Base-by-base conservation (phyloP, 495 filamentous ascomycete species). In the Arthonia radiata region DNA sequence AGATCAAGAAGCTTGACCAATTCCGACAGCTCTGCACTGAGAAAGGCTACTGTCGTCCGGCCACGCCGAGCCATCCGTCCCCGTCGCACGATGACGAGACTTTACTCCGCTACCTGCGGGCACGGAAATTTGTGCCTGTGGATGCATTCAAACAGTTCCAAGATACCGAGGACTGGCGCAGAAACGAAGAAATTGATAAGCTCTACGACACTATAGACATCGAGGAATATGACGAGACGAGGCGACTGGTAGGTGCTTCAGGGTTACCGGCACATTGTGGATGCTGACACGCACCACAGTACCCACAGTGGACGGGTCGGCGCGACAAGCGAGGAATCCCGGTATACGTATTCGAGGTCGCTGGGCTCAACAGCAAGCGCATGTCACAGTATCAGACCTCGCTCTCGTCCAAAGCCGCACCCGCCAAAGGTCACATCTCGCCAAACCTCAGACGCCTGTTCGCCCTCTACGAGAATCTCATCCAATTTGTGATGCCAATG, bases 301-400 rank as follows among this genome's bases (percentile, higher is more conserved):
- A 92, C 43, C 80, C 81, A 10, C 79, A 86, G 64, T 92, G 79
- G 70, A 83, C 78, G 15, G 81, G 81, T 11, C 67, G 76, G 36
- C 60, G 79, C 31, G 80, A 90, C 48, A 71, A 66, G 40, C 72
- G 77, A 37, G 81, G 81, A 31, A 83, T 89, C 37, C 81, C 81
- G 1, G 54, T 92, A 34, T 90, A 82, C 44, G 64, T 92, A 25
- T 92, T 71, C 50, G 71, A 83, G 42, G 76, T 92, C 43, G 59
- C 59, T 29, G 68, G 80, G 36, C 56, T 92, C 34, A 68, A 81
- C 47, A 59, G 58, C 40, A 86, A 89, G 49, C 71, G 66, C 13
- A 68, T 91, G 39, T 40, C 63, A 18, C 58, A 59, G n/a, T 86
- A 86, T 54, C 71, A 77, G 34, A 56, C 58, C 30, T 49, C 53